A percentile compares a stretch with the other conserved stretches of the same genome.
Conservation (phyloP, 106 monocot species). For the Dendrobium officinale region DNA sequence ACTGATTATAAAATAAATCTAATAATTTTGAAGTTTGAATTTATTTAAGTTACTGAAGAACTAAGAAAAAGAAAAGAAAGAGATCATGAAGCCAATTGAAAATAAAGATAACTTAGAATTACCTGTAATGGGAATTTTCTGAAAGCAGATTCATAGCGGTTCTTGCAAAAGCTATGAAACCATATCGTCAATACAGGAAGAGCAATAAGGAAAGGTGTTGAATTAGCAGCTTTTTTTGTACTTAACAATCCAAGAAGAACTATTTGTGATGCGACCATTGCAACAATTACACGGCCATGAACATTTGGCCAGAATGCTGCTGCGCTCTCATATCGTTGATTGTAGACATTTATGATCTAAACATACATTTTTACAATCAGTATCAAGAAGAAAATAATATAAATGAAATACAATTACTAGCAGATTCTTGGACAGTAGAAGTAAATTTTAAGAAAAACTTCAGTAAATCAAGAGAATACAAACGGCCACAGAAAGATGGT, state of each 20-base stretch:
- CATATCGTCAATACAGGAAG: conserved; percentile 65
- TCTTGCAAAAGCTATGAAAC: conserved; percentile 58
- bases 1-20: too few relatives aligned
- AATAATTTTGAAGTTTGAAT: too few relatives aligned
- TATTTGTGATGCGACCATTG: conserved; percentile 61
- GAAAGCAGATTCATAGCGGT: conserved; percentile 67
- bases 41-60: too few relatives aligned
- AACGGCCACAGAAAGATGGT: not conserved
- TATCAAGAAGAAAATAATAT: not conserved
- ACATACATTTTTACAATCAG: not conserved
- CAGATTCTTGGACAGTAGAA: not conserved
- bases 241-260: conserved; percentile 61
- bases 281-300: conserved; percentile 55
- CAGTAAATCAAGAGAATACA: not conserved
- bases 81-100: not conserved
- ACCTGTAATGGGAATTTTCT: conserved; percentile 61
- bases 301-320: conserved; percentile 89
- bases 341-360: conserved; percentile 87
- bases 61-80: too few relatives aligned
- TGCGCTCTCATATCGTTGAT: conserved; percentile 80
- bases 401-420: not conserved
- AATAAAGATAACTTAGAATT: not conserved
- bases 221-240: conserved; percentile 45
- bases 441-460: not conserved
- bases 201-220: conserved; percentile 57